Conservation (phyloP, 768 basidiomycete species). For the Trametes punicea region DNA sequence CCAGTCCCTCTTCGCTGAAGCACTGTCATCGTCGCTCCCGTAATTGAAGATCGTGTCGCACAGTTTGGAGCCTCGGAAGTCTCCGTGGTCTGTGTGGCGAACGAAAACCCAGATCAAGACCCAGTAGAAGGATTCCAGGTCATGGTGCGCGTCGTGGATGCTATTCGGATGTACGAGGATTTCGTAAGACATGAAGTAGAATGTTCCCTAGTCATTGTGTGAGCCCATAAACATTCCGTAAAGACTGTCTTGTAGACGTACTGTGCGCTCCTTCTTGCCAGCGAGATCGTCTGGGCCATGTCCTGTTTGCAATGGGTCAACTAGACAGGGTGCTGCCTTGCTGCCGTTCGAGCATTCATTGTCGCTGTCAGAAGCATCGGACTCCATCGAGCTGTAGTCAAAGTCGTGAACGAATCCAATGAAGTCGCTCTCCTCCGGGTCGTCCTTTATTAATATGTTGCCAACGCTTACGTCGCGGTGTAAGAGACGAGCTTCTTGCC, state of each 20-base stretch:
- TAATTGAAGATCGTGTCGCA: background rate
- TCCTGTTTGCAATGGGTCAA: background rate
- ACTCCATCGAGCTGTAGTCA: conserved; percentile 12
- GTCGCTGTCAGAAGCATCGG: background rate
- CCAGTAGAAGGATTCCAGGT: conserved; percentile 18
- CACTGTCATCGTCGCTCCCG: background rate
- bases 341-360: no score
- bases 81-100: background rate
- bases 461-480: conserved; percentile 20
- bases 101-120: conserved; percentile 6
- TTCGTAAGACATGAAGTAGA: conserved; percentile 4
- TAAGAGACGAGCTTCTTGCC: conserved; percentile 5
- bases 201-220: background rate
- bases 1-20: background rate
- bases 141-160: background rate
- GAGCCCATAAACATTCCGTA: background rate
- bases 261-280: background rate
- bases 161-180: background rate
- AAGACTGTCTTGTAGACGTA: background rate
- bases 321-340: no score
- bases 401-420: conserved; percentile 16
- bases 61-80: background rate
- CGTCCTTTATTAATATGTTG: conserved; percentile 11
- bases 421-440: background rate
- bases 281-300: background rate